phyloP scores from a whole-genome alignment of 345 rosid species.

The Stellera chamaejasme region DNA sequence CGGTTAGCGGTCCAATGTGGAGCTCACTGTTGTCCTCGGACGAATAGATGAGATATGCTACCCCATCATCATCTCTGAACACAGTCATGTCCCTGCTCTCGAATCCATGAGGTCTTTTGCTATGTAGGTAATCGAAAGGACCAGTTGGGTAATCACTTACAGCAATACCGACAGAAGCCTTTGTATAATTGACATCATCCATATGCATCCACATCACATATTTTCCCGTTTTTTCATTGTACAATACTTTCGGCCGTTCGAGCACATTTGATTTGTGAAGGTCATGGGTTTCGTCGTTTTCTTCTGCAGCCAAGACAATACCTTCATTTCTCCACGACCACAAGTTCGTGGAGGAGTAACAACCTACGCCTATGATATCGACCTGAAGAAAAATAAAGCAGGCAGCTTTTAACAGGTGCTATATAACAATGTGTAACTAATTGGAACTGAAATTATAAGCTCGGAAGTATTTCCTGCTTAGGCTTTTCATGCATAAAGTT shows the following conservation, averaged over 20 bases:
- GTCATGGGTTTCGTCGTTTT: conserved; percentile 55
- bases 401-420: no score
- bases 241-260: conserved; percentile 82
- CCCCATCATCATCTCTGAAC: conserved; percentile 65
- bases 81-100: conserved; percentile 85
- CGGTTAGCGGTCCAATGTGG: conserved; percentile 63
- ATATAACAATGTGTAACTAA: no score
- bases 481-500: no score
- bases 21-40: conserved; percentile 79
- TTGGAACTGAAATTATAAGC: no score
- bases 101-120: conserved; percentile 71
- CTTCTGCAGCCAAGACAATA: conserved; percentile 58
- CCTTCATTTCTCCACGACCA: conserved; percentile 87
- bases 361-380: conserved; percentile 78
- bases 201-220: conserved; percentile 97
- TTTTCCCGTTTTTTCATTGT: conserved; percentile 54
- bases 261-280: conserved; percentile 71
- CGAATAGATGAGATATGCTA: conserved; percentile 65
- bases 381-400: conserved; percentile 34
- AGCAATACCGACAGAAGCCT: conserved; percentile 76
- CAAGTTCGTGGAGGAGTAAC: conserved; percentile 80
- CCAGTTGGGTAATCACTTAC: conserved; percentile 60
- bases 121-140: conserved; percentile 58
- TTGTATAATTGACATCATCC: conserved; percentile 78
- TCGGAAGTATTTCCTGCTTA: no score